Evolutionary conservation across 345 rosid genomes (phyloP).

Genomic region (Sisymbrium altissimum): DNA sequence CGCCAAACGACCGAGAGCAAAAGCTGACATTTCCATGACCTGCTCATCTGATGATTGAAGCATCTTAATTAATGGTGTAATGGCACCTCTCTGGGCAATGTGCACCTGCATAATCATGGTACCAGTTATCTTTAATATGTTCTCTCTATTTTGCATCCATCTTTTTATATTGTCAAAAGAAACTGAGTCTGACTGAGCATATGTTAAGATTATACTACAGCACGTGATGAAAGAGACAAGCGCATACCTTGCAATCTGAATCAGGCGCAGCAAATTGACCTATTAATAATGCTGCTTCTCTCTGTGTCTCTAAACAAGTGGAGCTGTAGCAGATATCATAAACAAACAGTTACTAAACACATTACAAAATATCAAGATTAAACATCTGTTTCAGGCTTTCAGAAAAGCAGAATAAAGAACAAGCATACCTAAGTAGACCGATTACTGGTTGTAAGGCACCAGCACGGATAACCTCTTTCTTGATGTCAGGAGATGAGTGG

Average conservation of each 20-base stretch:
- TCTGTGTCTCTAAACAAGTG: constrained; percentile 60
- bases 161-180: not conserved
- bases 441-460: constrained; percentile 88
- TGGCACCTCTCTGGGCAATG: constrained; percentile 78
- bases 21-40: constrained; percentile 74
- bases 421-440: constrained; percentile 55
- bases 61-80: constrained; percentile 66
- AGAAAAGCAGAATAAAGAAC: not conserved
- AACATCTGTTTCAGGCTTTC: not conserved
- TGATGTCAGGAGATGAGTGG: constrained; percentile 71
- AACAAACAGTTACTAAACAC: not conserved
- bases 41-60: constrained; percentile 59
- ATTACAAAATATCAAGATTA: not conserved
- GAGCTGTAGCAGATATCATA: constrained; percentile 47
- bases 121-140: not conserved
- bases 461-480: constrained; percentile 64
- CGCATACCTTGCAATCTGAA: constrained; percentile 69
- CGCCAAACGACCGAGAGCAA: constrained; percentile 80
- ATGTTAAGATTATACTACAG: not conserved
- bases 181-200: not conserved
- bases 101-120: constrained; percentile 53
- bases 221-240: not conserved
- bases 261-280: constrained; percentile 86
- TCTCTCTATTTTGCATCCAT: not conserved
- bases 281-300: constrained; percentile 74